phyloP scores from a whole-genome alignment of 1,284 basidiomycete genomes.

The Pterula multifida region DNA sequence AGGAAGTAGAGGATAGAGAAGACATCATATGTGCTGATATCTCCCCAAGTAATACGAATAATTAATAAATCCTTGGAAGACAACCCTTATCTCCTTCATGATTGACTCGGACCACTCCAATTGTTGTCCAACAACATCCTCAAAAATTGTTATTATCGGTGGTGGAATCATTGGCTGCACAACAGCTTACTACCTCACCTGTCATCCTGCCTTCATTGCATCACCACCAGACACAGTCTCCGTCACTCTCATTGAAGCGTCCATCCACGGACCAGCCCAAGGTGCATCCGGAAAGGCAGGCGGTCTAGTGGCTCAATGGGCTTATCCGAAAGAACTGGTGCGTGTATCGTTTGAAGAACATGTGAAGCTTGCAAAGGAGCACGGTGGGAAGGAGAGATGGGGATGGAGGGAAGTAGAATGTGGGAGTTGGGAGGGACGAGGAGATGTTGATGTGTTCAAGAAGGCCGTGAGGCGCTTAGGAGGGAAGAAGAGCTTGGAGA shows the following conservation, averaged over 20 bases:
- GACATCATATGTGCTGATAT: too few species aligned
- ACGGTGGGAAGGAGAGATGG: conserved; percentile 67
- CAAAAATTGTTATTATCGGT: conserved; percentile 34
- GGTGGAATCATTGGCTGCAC: conserved; percentile 72
- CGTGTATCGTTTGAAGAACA: conserved; percentile 74
- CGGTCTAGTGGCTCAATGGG: conserved; percentile 81
- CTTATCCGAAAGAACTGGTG: conserved; percentile 67
- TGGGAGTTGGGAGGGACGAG: conserved; percentile 56
- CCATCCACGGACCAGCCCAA: conserved; percentile 48
- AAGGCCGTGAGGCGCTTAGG: conserved; percentile 18
- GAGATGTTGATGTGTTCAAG: conserved; percentile 20
- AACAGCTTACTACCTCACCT: conserved; percentile 72
- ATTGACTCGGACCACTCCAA: too few species aligned
- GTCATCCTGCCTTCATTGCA: conserved; percentile 35
- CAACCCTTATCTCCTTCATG: too few species aligned
- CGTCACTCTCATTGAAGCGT: conserved; percentile 74
- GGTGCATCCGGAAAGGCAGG: conserved; percentile 87
- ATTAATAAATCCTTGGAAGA: too few species aligned
- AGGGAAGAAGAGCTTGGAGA: conserved; percentile 37
- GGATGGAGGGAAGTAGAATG: conserved; percentile 65
- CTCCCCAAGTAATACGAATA: too few species aligned
- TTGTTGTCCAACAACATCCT: too few species aligned
- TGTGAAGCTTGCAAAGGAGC: conserved; percentile 61
- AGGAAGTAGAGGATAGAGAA: too few species aligned
- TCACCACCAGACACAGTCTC: conserved; percentile 16